phyloP scores from a whole-genome alignment of 2,329 filamentous ascomycete species.

The Lithohypha guttulata region DNA sequence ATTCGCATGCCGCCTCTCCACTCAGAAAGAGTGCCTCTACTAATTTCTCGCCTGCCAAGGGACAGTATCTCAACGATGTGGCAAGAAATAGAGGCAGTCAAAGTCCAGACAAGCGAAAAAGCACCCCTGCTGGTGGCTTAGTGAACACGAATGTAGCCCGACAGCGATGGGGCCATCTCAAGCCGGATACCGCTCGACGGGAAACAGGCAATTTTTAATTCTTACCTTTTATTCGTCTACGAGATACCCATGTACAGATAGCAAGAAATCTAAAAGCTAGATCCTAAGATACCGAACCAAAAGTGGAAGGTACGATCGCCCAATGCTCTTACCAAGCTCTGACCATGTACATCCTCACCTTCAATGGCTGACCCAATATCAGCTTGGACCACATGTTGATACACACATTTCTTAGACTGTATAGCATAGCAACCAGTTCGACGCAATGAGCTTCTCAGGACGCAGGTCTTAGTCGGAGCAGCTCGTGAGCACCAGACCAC shows the following conservation, averaged over 20 bases:
- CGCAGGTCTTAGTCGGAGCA: conserved; percentile 4
- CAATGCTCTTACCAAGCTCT: not conserved
- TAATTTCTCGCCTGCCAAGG: conserved; percentile 32
- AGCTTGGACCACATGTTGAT: conserved; percentile 16
- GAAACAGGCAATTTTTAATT: conserved; percentile 25
- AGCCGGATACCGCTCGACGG: conserved; percentile 19
- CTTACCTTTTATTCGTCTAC: not conserved
- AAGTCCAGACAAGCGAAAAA: conserved; percentile 31
- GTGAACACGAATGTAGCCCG: conserved; percentile 25
- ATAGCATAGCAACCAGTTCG: conserved; percentile 22
- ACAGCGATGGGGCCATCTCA: conserved; percentile 27
- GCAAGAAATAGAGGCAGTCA: conserved; percentile 29
- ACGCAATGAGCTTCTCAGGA: conserved; percentile 12
- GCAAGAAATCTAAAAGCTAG: not conserved
- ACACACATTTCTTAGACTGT: conserved; percentile 14
- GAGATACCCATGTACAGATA: conserved; percentile 10
- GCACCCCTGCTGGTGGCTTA: conserved; percentile 27
- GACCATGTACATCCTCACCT: too few species aligned
- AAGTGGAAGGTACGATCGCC: not conserved
- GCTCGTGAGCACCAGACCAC: not conserved
- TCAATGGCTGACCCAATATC: too few species aligned
- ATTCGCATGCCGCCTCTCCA: conserved; percentile 69
- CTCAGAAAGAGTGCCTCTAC: conserved; percentile 64
- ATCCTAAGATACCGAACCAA: not conserved
- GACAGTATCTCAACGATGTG: conserved; percentile 29